These are phyloP conservation scores for Dissoconium aciculare DNA, from an alignment of 2,329 filamentous ascomycete genomes.

Conservation along the genomic window DNA sequence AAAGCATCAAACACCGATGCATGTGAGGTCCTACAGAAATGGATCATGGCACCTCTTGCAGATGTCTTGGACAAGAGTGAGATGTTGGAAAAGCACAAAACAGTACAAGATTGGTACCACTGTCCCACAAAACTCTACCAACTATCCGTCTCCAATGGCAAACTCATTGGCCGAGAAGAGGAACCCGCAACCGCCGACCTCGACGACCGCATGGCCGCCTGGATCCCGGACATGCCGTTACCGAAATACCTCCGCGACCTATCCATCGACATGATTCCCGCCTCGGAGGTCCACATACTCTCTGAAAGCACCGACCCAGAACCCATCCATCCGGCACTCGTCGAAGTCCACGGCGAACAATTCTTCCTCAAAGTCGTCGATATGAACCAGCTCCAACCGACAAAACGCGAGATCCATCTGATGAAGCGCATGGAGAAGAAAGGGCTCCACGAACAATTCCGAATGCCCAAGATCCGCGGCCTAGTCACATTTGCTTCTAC, in stretches of 20 bases:
- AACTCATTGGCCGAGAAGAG: slow-evolving; percentile 17
- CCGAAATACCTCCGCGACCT: slow-evolving; percentile 24
- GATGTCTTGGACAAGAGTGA: slow-evolving; percentile 9
- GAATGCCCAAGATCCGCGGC: slow-evolving; percentile 19
- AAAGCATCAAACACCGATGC: too few relatives aligned
- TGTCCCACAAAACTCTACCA: slow-evolving; percentile 19
- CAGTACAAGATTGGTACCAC: slow-evolving; percentile 21
- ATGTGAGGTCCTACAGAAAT: slow-evolving; percentile 20
- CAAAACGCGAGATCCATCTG: slow-evolving; percentile 22
- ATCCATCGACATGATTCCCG: slow-evolving; percentile 13
- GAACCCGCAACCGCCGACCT: slow-evolving; percentile 9
- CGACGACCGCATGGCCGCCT: slow-evolving; percentile 11
- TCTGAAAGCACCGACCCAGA: slow-evolving; percentile 13
- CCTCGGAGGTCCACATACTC: slow-evolving; percentile 16
- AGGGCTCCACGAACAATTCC: slow-evolving; percentile 18
- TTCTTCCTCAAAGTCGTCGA: slow-evolving; percentile 25
- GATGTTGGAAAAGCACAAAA: slow-evolving; percentile 6
- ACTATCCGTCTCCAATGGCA: slow-evolving; percentile 14
- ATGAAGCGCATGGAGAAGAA: slow-evolving; percentile 18
- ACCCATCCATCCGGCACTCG: slow-evolving; percentile 17
- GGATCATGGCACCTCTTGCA: slow-evolving; percentile 19
- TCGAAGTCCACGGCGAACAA: slow-evolving; percentile 8
- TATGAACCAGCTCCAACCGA: slow-evolving; percentile 16
- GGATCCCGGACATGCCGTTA: slow-evolving; percentile 18
- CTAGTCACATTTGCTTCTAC: slow-evolving; percentile 13